These are phyloP conservation scores for Metschnikowia matae DNA, from an alignment of 805 yeast species.

Conservation along the genomic window DNA sequence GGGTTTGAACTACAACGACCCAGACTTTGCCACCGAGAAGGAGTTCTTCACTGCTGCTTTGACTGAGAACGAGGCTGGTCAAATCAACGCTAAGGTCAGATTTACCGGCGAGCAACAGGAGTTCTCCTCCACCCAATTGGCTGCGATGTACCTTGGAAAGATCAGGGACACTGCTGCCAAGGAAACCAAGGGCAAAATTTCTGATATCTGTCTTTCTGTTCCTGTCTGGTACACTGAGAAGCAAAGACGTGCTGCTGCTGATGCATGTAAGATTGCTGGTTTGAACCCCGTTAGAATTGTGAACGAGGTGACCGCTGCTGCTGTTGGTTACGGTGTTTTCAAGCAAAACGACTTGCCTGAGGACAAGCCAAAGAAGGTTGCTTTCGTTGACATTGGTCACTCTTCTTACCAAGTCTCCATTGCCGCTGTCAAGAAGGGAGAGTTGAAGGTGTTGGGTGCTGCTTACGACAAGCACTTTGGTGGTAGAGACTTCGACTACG, in stretches of 20 bases:
- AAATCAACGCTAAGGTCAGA: constrained; percentile 81
- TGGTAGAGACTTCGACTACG: constrained; percentile 94
- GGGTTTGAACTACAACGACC: constrained; percentile 71
- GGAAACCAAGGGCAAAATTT: constrained; percentile 78
- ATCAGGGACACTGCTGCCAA: constrained; percentile 72
- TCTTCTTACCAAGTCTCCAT: constrained; percentile 88
- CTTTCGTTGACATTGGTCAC: constrained; percentile 96
- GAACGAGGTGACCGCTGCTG: constrained; percentile 97
- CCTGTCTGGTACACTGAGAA: constrained; percentile 97
- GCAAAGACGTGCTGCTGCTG: constrained; percentile 94
- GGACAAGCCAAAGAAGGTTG: constrained; percentile 84
- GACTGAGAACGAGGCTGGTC: constrained; percentile 65
- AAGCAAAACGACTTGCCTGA: constrained; percentile 90
- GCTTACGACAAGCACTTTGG: constrained; percentile 96
- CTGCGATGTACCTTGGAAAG: constrained; percentile 93
- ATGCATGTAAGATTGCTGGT: constrained; percentile 94
- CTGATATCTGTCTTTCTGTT: constrained; percentile 89
- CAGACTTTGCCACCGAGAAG: constrained; percentile 73
- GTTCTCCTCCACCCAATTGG: constrained; percentile 84
- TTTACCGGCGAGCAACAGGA: constrained; percentile 72
- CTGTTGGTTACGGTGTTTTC: constrained; percentile 98
- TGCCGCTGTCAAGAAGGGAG: constrained; percentile 93
- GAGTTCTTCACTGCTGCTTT: constrained; percentile 70
- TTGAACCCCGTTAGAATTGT: constrained; percentile 97
- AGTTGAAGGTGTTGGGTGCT: constrained; percentile 85